phyloP scores from a whole-genome alignment of 768 basidiomycete species.

The Calocera viscosa region DNA sequence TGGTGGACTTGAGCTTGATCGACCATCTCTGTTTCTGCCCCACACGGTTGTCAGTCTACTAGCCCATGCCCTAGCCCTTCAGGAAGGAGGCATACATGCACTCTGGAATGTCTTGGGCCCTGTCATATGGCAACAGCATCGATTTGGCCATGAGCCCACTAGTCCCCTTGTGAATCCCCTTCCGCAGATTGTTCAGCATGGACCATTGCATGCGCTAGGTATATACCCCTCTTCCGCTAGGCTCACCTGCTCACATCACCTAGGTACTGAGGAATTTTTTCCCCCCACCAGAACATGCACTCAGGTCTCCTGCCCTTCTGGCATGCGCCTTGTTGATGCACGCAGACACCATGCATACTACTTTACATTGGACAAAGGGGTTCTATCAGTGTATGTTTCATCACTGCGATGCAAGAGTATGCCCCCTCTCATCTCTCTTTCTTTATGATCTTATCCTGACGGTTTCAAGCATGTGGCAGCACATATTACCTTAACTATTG shows the following conservation, averaged over 20 bases:
- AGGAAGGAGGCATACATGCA: neutral
- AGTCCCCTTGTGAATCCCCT: neutral
- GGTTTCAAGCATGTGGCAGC: neutral
- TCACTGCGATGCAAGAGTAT: neutral
- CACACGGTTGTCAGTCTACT: neutral
- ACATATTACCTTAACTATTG: neutral
- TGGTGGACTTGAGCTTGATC: neutral
- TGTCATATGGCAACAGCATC: neutral
- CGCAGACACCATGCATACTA: neutral
- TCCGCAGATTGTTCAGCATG: neutral
- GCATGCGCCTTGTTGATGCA: neutral
- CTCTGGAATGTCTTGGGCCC: neutral
- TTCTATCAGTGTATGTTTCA: neutral
- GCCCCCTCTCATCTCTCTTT: neutral
- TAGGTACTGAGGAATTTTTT: neutral
- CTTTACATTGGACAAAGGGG: neutral
- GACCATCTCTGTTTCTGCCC: neutral
- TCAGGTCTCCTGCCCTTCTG: neutral
- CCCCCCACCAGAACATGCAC: neutral
- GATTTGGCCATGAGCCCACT: neutral
- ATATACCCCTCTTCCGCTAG: neutral
- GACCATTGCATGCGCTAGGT: neutral
- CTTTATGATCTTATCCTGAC: neutral
- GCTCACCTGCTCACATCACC: neutral
- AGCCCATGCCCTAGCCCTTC: neutral